A percentile compares a stretch with the other conserved stretches of the same genome.
phyloP scores from a whole-genome alignment of 129 eudicot species.

The Chrysanthemum lavandulifolium region DNA sequence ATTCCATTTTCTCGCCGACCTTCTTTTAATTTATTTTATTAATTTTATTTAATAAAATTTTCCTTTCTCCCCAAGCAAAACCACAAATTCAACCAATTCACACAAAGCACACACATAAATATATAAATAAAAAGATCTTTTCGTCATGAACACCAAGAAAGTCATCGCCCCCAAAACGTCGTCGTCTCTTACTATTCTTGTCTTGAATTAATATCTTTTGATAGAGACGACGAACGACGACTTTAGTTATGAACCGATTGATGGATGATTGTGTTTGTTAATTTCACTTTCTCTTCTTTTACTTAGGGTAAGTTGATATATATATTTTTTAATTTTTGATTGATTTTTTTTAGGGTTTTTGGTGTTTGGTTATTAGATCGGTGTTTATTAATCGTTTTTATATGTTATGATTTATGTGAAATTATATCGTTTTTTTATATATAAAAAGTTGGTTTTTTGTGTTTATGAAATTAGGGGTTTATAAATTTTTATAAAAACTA shows the following conservation, averaged over 20 bases:
- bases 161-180: constrained; percentile 29
- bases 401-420: too few relatives aligned
- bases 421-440: too few relatives aligned
- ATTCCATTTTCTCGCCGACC: constrained; percentile 1
- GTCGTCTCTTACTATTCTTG: constrained; percentile 31
- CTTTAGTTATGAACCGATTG: constrained; percentile 25
- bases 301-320: too few relatives aligned
- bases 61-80: constrained; percentile 13
- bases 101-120: not conserved
- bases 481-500: too few relatives aligned
- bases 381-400: too few relatives aligned
- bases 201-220: not conserved
- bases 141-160: constrained; percentile 23
- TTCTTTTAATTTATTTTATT: not conserved
- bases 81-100: constrained; percentile 13
- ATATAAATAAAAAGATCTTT: not conserved
- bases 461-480: too few relatives aligned
- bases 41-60: not conserved
- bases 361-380: too few relatives aligned
- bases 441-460: too few relatives aligned
- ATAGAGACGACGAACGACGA: constrained; percentile 35
- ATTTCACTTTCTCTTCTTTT: too few relatives aligned
- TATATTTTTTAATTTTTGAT: too few relatives aligned
- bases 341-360: too few relatives aligned
- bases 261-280: not conserved